A percentile compares a stretch with the other conserved stretches of the same genome.
Evolutionary conservation across 169 alveolate genomes (phyloP).

Genomic region (Nephromyces sp.): DNA sequence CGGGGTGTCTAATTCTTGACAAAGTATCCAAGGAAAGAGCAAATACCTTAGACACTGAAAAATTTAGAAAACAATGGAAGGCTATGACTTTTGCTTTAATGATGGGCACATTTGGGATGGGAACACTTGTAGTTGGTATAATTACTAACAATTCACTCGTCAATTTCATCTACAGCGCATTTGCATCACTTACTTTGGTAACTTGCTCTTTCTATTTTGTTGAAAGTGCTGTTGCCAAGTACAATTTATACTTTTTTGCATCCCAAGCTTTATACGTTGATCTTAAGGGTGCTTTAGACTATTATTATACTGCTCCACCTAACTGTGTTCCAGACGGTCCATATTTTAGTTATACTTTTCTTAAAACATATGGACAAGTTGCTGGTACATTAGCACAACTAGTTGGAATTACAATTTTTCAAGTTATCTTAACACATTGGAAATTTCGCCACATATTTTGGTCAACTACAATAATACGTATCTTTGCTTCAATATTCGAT

Average conservation of each 20-base stretch:
- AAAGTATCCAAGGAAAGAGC: too few species aligned
- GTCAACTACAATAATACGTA: conserved; percentile 18
- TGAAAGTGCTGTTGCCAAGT: conserved; percentile 2
- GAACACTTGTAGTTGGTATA: too few species aligned
- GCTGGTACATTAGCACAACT: conserved; percentile 8
- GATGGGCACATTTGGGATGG: too few species aligned
- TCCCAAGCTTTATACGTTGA: conserved; percentile 6
- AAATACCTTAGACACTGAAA: too few species aligned
- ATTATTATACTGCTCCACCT: conserved; percentile 11
- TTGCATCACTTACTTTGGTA: too few species aligned
- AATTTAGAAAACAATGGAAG: too few species aligned
- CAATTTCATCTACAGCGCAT: too few species aligned
- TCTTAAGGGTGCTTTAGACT: conserved; percentile 20
- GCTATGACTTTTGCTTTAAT: too few species aligned
- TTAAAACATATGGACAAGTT: conserved; percentile 9
- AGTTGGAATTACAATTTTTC: conserved; percentile 23
- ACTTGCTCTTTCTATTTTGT: neutral
- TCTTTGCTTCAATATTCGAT: conserved; percentile 12
- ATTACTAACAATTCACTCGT: too few species aligned
- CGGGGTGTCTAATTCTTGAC: too few species aligned
- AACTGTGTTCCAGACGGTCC: conserved; percentile 27
- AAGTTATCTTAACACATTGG: conserved; percentile 21
- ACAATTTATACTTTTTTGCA: conserved; percentile 14
- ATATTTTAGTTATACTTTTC: conserved; percentile 24
- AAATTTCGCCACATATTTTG: conserved; percentile 16